Evolutionary conservation across 2,329 filamentous ascomycete genomes (phyloP).

Genomic region (Rutstroemia sp.): DNA sequence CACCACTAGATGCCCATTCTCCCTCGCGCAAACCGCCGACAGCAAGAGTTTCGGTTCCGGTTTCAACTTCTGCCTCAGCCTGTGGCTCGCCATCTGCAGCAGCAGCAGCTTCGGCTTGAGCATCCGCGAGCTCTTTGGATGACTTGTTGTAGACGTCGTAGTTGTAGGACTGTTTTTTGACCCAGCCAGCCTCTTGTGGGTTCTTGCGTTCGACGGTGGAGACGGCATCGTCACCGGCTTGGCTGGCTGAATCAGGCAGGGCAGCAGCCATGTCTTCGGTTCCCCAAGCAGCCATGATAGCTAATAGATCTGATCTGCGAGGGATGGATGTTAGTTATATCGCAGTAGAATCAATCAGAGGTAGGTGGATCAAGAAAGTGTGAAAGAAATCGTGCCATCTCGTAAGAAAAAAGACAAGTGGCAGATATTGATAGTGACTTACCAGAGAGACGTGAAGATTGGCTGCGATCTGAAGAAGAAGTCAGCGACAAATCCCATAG

Average conservation of each 20-base stretch:
- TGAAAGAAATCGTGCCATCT: too few relatives aligned
- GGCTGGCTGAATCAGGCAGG: slow-evolving; percentile 20
- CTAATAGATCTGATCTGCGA: slow-evolving; percentile 40
- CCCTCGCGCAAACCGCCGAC: slow-evolving; percentile 20
- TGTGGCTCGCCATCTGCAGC: not conserved
- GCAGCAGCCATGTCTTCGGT: slow-evolving; percentile 29
- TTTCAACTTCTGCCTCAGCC: not conserved
- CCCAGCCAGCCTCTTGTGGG: slow-evolving; percentile 29
- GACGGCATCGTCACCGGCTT: slow-evolving; percentile 3
- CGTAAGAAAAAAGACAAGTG: too few relatives aligned
- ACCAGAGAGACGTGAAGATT: not conserved
- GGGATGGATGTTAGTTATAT: not conserved
- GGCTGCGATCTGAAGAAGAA: not conserved
- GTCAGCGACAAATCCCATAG: not conserved
- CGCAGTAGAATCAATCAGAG: not conserved
- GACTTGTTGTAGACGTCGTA: slow-evolving; percentile 27
- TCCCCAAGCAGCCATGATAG: slow-evolving; percentile 20
- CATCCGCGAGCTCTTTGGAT: slow-evolving; percentile 21
- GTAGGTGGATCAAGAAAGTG: too few relatives aligned
- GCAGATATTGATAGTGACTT: not conserved
- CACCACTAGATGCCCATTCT: slow-evolving; percentile 25
- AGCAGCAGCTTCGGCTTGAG: slow-evolving; percentile 7
- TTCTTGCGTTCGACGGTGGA: slow-evolving; percentile 11
- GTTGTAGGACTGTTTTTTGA: slow-evolving; percentile 22
- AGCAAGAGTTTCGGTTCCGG: slow-evolving; percentile 1